phyloP scores from a whole-genome alignment of 1,139 yeast genomes.

The Blastobotrys capitulatus region DNA sequence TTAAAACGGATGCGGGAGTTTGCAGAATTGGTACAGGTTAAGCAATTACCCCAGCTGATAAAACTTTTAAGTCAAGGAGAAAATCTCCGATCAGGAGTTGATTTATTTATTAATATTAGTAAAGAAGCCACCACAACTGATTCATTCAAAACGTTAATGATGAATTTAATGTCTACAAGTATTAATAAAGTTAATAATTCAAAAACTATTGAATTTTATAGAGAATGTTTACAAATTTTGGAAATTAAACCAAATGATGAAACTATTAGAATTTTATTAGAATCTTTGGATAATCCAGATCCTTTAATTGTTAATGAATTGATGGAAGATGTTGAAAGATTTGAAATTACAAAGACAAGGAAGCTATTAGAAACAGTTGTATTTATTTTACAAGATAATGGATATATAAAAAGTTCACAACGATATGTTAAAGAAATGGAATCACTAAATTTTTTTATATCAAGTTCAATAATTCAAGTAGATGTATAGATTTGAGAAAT shows the following conservation, averaged over 20 bases:
- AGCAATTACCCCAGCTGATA: conserved; percentile 22
- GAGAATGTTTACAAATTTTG: conserved; percentile 15
- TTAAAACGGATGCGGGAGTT: conserved; percentile 22
- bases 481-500: too few species aligned
- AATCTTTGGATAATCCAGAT: conserved; percentile 10
- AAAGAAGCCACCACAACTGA: conserved; percentile 16
- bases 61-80: conserved; percentile 32
- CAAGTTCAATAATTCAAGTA: too few species aligned
- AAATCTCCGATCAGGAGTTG: conserved; percentile 50
- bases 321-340: conserved; percentile 13
- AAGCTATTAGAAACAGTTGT: background rate
- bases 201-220: conserved; percentile 17
- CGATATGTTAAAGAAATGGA: too few species aligned
- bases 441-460: too few species aligned
- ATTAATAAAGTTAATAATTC: conserved; percentile 6
- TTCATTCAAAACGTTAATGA: conserved; percentile 23
- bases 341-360: background rate
- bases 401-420: too few species aligned
- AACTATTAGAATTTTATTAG: conserved; percentile 12
- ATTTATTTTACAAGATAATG: background rate
- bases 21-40: conserved; percentile 19
- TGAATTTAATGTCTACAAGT: conserved; percentile 24
- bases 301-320: conserved; percentile 17
- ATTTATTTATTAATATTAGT: conserved; percentile 37
- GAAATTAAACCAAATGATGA: conserved; percentile 25